These are phyloP conservation scores for Coix lacrymajobi DNA, from an alignment of 176 grass and related monocot species.

Conservation along the genomic window DNA sequence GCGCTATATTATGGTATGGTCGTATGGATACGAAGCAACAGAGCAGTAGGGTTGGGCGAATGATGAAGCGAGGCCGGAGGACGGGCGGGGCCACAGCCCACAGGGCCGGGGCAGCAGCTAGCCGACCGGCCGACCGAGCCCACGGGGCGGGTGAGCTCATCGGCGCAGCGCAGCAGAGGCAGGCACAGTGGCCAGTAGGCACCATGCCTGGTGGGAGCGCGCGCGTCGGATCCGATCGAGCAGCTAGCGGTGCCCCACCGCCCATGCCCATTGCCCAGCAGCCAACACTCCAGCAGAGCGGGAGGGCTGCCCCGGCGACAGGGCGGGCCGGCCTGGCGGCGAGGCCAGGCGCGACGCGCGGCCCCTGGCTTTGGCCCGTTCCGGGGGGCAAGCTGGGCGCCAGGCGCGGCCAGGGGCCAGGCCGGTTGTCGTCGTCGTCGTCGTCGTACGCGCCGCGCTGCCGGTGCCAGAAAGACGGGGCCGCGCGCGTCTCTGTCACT, in stretches of 20 bases:
- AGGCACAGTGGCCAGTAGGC: background rate
- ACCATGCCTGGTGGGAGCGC: too few species aligned
- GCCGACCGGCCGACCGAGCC: background rate
- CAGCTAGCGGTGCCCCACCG: background rate
- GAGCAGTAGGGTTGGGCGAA: background rate
- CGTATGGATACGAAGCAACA: background rate
- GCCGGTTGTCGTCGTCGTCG: background rate
- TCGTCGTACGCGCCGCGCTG: background rate
- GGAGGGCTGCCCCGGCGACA: too few species aligned
- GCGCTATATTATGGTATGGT: background rate
- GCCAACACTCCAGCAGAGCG: too few species aligned
- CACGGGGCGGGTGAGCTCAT: background rate
- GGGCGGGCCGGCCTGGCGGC: too few species aligned
- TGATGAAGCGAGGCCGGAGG: too few species aligned
- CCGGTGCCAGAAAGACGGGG: too few species aligned
- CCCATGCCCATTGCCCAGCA: too few species aligned
- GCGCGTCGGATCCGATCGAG: background rate
- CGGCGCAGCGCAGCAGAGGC: background rate
- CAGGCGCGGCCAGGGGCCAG: background rate
- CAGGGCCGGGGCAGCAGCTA: background rate
- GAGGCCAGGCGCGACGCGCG: background rate
- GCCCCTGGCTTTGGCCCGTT: background rate
- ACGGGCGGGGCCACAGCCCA: background rate
- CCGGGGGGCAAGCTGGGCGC: background rate
- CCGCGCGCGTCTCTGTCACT: background rate